Base-by-base conservation (phyloP, 1,139 yeast genomes). In the Magnusiomyces magnusii region DNA sequence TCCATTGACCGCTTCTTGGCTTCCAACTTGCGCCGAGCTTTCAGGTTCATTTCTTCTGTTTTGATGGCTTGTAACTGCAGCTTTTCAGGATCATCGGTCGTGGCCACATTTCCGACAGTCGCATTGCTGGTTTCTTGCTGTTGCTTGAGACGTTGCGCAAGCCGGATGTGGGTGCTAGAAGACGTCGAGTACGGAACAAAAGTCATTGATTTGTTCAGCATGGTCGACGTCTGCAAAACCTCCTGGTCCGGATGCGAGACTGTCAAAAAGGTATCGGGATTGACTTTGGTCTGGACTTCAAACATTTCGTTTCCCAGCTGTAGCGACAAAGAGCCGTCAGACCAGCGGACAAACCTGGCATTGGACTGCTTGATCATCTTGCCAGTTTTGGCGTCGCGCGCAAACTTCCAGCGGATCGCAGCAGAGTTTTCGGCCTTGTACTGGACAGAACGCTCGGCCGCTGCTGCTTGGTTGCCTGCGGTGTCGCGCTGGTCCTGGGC, bases 321-420 rank as follows among this genome's bases (percentile, higher is more conserved):
- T 62, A 93, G 76, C 1, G 97, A 90, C 64, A 86, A 73, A 3
- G 88, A 79, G 0, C 99, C 99, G 73, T 93, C 98, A 60, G 87
- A 86, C 99, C 99, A 93, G 71, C 88, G 86, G 36, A 93, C 81
- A 60, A 92, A 85, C 69, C 93, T 91, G 2, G 97, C 86, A 69
- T 93, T 93, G 5, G 96, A 86, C 71, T 91, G 96, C 67, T 88
- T 88, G 67, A 69, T 67, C 60, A 53, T 21, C 13, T 10, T 3
- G 10, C 54, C 54, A 2, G 54, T 51, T 17, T 51, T 39, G 52
- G 81, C 82, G 54, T 81, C 83, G 56, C 81, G 75, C 34, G 90
- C 86, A 71, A 92, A 91, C 73, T 95, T 83, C 99, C 99, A 93
- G 68, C 98, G 81, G 47, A 93, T 78, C 0, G 97, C 90, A 70